Percentiles rank a stretch among this genome's conserved stretches.
Conservation (phyloP, 768 basidiomycete species). For the Termitomyces sp. region DNA sequence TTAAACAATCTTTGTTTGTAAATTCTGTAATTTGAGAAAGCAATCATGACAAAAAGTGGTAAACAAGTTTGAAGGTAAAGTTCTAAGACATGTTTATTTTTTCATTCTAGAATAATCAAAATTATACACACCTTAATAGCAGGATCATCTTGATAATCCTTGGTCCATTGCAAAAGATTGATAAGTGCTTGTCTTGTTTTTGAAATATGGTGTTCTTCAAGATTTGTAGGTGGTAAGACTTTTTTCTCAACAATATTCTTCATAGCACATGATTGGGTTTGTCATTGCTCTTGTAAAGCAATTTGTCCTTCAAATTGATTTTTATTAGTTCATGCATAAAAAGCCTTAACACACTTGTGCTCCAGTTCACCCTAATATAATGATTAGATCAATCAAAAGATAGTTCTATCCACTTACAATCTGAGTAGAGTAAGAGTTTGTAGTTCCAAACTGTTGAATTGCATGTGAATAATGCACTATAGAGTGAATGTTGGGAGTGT, state of each 20-base stretch:
- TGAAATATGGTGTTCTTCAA: neutral
- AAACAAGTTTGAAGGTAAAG: constrained; percentile 22
- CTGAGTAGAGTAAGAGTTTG: neutral
- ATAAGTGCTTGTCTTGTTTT: neutral
- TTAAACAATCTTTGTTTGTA: neutral
- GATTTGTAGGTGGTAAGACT: neutral
- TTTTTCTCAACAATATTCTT: neutral
- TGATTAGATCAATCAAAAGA: neutral
- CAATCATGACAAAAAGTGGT: neutral
- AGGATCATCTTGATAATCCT: constrained; percentile 16
- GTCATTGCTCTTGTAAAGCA: constrained; percentile 8
- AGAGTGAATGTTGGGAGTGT: constrained; percentile 15
- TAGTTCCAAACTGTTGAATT: constrained; percentile 17
- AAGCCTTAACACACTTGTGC: constrained; percentile 4
- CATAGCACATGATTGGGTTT: constrained; percentile 9
- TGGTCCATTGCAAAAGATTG: neutral
- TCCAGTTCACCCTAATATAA: neutral
- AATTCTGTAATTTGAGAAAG: neutral
- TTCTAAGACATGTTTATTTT: constrained; percentile 12
- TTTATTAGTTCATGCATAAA: constrained; percentile 7
- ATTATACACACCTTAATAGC: constrained; percentile 20
- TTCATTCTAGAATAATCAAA: neutral
- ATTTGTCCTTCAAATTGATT: constrained; percentile 15
- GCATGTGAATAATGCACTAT: constrained; percentile 21
- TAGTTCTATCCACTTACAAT: neutral